These are phyloP conservation scores for Corylus americana DNA, from an alignment of 306 rosid genomes.

Conservation along the genomic window DNA sequence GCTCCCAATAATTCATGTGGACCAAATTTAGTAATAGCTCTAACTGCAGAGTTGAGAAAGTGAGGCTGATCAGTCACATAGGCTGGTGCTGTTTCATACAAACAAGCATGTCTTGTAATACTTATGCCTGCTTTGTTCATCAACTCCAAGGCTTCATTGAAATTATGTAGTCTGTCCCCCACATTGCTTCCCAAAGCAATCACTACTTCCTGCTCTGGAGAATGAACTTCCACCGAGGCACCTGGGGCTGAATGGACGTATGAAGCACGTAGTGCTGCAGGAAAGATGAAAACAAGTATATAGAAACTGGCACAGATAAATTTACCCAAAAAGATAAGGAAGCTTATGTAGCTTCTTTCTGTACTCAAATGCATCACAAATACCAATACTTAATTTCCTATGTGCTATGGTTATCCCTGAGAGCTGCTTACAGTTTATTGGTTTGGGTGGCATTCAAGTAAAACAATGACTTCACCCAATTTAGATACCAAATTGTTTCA, in stretches of 20 bases:
- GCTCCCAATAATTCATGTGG: conserved; percentile 78
- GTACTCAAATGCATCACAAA: conserved; percentile 2
- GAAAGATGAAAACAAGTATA: conserved; percentile 26
- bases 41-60: conserved; percentile 87
- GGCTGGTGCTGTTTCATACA: conserved; percentile 92
- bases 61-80: conserved; percentile 82
- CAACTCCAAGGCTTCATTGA: conserved; percentile 69
- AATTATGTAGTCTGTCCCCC: conserved; percentile 74
- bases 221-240: conserved; percentile 53
- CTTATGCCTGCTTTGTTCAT: conserved; percentile 73
- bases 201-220: conserved; percentile 80
- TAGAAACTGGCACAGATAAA: conserved; percentile 12
- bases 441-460: not conserved
- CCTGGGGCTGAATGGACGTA: conserved; percentile 45
- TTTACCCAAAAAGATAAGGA: conserved; percentile 5
- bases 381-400: not conserved
- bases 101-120: conserved; percentile 73
- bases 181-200: conserved; percentile 94
- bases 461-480: not conserved
- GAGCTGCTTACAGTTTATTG: not conserved
- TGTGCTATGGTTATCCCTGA: not conserved
- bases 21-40: conserved; percentile 77
- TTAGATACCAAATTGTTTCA: not conserved
- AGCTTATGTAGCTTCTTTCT: conserved; percentile 1
- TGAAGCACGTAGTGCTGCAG: conserved; percentile 46